A percentile compares a stretch with the other conserved stretches of the same genome.
phyloP scores from a whole-genome alignment of 495 filamentous ascomycete species.

The Lichenothelia convexa region DNA sequence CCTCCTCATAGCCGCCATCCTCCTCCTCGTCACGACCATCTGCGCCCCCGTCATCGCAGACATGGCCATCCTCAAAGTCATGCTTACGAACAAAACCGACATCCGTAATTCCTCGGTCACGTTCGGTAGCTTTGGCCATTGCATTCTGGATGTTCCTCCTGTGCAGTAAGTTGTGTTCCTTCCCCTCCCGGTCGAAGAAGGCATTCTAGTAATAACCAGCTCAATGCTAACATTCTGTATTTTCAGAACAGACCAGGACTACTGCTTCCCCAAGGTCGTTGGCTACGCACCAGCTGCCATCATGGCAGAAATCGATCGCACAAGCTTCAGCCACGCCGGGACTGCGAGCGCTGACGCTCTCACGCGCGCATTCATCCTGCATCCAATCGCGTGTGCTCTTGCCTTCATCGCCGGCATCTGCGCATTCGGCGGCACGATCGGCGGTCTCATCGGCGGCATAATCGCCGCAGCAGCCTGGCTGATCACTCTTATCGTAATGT shows the following conservation, averaged over 20 bases:
- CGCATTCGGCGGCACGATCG: constrained; percentile 33
- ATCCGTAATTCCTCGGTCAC: constrained; percentile 20
- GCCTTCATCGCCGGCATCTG: constrained; percentile 41
- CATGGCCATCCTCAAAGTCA: constrained; percentile 32
- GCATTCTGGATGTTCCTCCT: constrained; percentile 21
- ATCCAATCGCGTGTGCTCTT: constrained; percentile 38
- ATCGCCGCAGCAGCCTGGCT: constrained; percentile 34
- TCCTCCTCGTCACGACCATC: constrained; percentile 40
- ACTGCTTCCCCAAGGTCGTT: constrained; percentile 26
- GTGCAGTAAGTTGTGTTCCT: not conserved
- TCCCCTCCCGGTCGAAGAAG: too few species aligned
- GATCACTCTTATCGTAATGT: constrained; percentile 32
- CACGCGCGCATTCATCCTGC: constrained; percentile 39
- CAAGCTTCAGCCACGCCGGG: constrained; percentile 25
- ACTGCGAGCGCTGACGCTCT: constrained; percentile 27
- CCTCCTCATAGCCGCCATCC: constrained; percentile 32
- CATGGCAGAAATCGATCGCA: constrained; percentile 20
- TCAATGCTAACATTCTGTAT: constrained; percentile 5
- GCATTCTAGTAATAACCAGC: constrained; percentile 1
- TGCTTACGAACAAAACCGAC: constrained; percentile 21
- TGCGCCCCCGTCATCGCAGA: constrained; percentile 35
- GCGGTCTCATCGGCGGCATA: constrained; percentile 30
- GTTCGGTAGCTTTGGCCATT: constrained; percentile 42
- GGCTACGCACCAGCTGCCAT: constrained; percentile 35
- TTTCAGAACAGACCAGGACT: constrained; percentile 16